These are phyloP conservation scores for Candida incommunis DNA, from an alignment of 805 yeast species.

Conservation along the genomic window DNA sequence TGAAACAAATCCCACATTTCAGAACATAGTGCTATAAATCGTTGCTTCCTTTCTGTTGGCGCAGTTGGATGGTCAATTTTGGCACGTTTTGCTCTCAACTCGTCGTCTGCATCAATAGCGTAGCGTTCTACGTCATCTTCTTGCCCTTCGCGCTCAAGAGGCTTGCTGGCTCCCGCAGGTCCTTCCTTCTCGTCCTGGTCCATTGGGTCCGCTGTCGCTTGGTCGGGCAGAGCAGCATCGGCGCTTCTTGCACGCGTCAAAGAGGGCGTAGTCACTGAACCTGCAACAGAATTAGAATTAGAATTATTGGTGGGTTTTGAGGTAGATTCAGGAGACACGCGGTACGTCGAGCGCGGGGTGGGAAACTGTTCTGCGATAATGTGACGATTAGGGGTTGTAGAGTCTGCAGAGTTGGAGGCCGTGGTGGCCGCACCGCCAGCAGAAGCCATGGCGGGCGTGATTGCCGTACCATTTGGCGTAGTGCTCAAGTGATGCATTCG, in stretches of 20 bases:
- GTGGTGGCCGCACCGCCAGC: too few species aligned
- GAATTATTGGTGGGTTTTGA: not conserved
- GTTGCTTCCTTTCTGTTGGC: not conserved
- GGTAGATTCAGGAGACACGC: not conserved
- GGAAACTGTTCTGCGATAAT: not conserved
- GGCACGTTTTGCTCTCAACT: not conserved
- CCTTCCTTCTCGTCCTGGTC: not conserved
- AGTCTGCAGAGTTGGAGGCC: too few species aligned
- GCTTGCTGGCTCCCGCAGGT: not conserved
- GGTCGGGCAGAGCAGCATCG: not conserved
- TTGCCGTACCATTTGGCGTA: not conserved
- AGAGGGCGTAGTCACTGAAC: too few species aligned
- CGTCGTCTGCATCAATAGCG: slow-evolving; percentile 1
- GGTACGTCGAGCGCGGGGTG: not conserved
- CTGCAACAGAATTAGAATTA: not conserved
- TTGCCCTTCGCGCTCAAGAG: not conserved
- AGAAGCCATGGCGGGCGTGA: too few species aligned
- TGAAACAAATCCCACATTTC: not conserved
- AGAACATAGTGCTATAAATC: not conserved
- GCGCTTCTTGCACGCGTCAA: not conserved
- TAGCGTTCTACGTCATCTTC: not conserved
- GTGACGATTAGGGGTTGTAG: too few species aligned
- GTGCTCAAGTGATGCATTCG: not conserved
- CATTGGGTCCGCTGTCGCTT: not conserved
- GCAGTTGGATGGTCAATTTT: not conserved